Percentiles rank a stretch among this genome's conserved stretches.
These are phyloP conservation scores for Asterella californica DNA, from an alignment of 225 moss, liverwort and hornwort species.

Conservation along the genomic window DNA sequence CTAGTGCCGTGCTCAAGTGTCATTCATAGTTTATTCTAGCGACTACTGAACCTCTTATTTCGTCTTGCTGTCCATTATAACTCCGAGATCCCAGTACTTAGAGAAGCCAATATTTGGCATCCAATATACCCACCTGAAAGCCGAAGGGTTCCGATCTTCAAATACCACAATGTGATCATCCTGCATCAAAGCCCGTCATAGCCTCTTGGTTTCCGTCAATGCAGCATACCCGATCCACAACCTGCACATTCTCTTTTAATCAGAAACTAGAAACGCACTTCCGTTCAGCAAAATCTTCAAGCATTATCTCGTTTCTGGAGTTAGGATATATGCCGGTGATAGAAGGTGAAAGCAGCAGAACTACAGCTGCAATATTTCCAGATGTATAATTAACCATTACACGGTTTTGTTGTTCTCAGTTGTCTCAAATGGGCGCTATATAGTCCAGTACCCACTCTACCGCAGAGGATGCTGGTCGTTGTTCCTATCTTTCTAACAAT, in stretches of 20 bases:
- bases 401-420: no score
- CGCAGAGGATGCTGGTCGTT: not conserved
- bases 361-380: not conserved
- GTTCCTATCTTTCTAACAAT: not conserved
- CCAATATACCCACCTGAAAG: slow-evolving; percentile 51
- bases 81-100: not conserved
- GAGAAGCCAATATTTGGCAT: not conserved
- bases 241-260: slow-evolving; percentile 15
- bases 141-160: slow-evolving; percentile 72
- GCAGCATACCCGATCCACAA: slow-evolving; percentile 9
- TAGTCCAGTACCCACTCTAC: not conserved
- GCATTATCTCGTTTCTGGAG: not conserved
- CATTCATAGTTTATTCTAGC: no score
- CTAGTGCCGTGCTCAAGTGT: not conserved
- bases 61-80: not conserved
- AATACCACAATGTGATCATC: slow-evolving; percentile 80
- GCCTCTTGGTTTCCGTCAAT: slow-evolving; percentile 12
- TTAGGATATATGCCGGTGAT: not conserved
- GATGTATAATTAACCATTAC: no score
- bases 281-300: not conserved
- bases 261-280: not conserved
- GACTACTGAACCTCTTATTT: not conserved
- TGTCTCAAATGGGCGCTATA: not conserved
- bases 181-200: slow-evolving; percentile 43
- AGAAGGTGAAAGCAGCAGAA: not conserved